Evolutionary conservation across 108 stramenopile species (phyloP).

Genomic region (Heterococcus sp.): DNA sequence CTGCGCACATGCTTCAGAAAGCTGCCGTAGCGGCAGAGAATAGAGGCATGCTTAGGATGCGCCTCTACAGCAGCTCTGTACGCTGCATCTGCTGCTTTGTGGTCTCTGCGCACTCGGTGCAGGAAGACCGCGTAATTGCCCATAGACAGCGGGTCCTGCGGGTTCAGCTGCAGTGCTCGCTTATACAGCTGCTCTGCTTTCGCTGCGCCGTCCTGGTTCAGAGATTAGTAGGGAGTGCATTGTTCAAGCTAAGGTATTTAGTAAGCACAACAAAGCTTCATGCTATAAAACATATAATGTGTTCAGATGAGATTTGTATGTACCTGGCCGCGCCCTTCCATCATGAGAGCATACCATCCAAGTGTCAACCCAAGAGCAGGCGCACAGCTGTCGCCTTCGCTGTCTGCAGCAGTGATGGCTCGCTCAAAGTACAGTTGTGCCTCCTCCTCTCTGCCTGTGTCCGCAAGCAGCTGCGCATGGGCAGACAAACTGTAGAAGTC

Average conservation of each 20-base stretch:
- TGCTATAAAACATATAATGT: too few species aligned
- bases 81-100: conserved; percentile 2
- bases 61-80: conserved; percentile 31
- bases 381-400: not conserved
- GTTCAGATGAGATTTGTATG: not conserved
- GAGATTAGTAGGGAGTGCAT: not conserved
- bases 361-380: conserved; percentile 12
- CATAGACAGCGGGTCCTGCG: conserved; percentile 37
- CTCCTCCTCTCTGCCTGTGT: not conserved
- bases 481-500: conserved; percentile 13
- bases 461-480: conserved; percentile 9
- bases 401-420: not conserved
- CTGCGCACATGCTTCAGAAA: conserved; percentile 30
- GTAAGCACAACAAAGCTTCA: too few species aligned
- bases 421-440: conserved; percentile 5
- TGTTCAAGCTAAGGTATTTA: too few species aligned
- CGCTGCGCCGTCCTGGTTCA: not conserved
- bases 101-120: conserved; percentile 35
- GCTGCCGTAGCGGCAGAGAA: conserved; percentile 21
- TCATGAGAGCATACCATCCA: conserved; percentile 23
- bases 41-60: conserved; percentile 29
- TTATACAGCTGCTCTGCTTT: conserved; percentile 42
- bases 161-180: conserved; percentile 18
- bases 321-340: conserved; percentile 8
- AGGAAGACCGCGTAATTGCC: conserved; percentile 54